A percentile compares a stretch with the other conserved stretches of the same genome.
These are phyloP conservation scores for Alternaria rosae DNA, from an alignment of 2,329 filamentous ascomycete species.

Conservation along the genomic window DNA sequence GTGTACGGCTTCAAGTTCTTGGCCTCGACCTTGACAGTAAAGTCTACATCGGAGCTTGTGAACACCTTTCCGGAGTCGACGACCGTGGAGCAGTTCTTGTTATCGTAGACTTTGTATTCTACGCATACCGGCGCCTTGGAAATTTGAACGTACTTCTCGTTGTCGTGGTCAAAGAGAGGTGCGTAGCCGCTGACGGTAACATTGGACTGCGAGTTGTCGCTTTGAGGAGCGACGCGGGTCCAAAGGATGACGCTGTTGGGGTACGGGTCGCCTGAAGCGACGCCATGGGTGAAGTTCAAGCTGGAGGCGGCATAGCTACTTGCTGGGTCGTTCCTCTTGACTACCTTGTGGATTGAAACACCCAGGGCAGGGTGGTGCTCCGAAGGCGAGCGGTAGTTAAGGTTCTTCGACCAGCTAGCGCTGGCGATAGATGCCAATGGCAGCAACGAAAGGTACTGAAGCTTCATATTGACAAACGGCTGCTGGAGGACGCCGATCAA, in stretches of 20 bases:
- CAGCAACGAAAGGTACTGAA: conserved; percentile 33
- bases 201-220: conserved; percentile 53
- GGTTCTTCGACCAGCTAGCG: conserved; percentile 56
- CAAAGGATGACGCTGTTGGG: conserved; percentile 48
- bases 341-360: conserved; percentile 69
- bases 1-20: conserved; percentile 68
- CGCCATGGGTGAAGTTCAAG: conserved; percentile 55
- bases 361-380: conserved; percentile 69
- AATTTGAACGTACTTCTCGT: conserved; percentile 60
- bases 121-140: conserved; percentile 72
- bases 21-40: conserved; percentile 72
- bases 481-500: conserved; percentile 4
- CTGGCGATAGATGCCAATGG: conserved; percentile 23
- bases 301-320: conserved; percentile 28
- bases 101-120: conserved; percentile 66
- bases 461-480: conserved; percentile 32
- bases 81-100: conserved; percentile 55
- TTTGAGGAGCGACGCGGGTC: conserved; percentile 47
- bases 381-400: conserved; percentile 74
- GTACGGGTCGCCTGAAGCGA: conserved; percentile 56
- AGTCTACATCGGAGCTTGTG: conserved; percentile 77
- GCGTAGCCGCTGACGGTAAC: conserved; percentile 64
- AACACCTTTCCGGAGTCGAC: conserved; percentile 68
- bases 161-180: conserved; percentile 62
- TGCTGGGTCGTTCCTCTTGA: conserved; percentile 57